Conservation (phyloP, 805 yeast species). For the Candida piceae region DNA sequence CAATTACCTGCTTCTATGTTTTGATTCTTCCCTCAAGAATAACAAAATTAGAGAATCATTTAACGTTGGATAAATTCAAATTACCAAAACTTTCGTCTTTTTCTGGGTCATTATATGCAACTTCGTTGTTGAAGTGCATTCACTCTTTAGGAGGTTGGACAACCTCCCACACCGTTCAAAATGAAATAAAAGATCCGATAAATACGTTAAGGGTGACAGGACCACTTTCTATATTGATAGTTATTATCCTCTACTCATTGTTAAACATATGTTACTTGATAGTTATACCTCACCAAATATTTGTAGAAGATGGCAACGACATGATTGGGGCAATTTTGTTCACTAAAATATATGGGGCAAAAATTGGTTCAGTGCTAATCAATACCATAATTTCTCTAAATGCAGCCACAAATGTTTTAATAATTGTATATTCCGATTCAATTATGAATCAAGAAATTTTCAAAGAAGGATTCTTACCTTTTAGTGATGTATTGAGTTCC, state of each 20-base stretch:
- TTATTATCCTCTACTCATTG: slow-evolving; percentile 35
- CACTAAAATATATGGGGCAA: slow-evolving; percentile 38
- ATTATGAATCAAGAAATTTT: slow-evolving; percentile 44
- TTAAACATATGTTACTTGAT: slow-evolving; percentile 41
- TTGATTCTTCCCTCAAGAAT: slow-evolving; percentile 30
- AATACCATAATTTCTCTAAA: slow-evolving; percentile 41
- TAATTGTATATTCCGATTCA: slow-evolving; percentile 42
- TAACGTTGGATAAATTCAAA: slow-evolving; percentile 10
- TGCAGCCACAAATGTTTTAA: slow-evolving; percentile 46
- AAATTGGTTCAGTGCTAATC: slow-evolving; percentile 36
- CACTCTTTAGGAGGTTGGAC: slow-evolving; percentile 49
- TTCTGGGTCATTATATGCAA: slow-evolving; percentile 34
- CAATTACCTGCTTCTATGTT: slow-evolving; percentile 37
- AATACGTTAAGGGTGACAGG: slow-evolving; percentile 42
- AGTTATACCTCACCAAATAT: slow-evolving; percentile 39
- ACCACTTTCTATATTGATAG: slow-evolving; percentile 35
- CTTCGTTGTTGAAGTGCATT: slow-evolving; percentile 41
- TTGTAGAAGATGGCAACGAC: slow-evolving; percentile 33
- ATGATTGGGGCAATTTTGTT: slow-evolving; percentile 42
- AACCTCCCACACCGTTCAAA: slow-evolving; percentile 42
- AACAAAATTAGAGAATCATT: slow-evolving; percentile 18
- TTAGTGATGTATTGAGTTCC: slow-evolving; percentile 37
- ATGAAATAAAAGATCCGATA: slow-evolving; percentile 43
- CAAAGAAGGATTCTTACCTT: slow-evolving; percentile 44
- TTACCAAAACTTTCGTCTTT: slow-evolving; percentile 18